Percentiles rank a stretch among this genome's conserved stretches.
Conservation (phyloP, 2,329 filamentous ascomycete species). For the Pseudogymnoascus pannorum region DNA sequence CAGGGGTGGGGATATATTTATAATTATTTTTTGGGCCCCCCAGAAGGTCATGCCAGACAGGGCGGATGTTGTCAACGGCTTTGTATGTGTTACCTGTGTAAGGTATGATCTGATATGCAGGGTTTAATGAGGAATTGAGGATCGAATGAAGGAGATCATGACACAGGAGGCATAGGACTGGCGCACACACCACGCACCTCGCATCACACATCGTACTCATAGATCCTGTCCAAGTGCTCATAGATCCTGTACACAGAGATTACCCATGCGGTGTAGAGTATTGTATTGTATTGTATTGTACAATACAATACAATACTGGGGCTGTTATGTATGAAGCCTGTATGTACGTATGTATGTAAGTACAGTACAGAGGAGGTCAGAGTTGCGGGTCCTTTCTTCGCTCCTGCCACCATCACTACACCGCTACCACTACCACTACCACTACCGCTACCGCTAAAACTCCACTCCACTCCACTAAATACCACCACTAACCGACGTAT, state of each 20-base stretch:
- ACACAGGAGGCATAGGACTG: background rate
- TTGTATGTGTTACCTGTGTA: background rate
- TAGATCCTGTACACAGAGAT: too few species aligned
- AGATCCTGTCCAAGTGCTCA: too few species aligned
- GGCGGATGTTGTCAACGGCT: background rate
- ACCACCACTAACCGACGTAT: background rate
- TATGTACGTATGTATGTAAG: background rate
- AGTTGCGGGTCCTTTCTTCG: background rate
- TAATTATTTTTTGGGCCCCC: background rate
- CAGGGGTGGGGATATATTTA: background rate
- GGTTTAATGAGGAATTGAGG: background rate
- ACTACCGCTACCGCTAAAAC: too few species aligned
- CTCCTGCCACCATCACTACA: too few species aligned
- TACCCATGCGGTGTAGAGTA: background rate
- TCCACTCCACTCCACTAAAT: too few species aligned
- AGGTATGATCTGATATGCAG: constrained; percentile 1
- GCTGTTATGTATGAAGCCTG: too few species aligned
- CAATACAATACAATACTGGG: background rate
- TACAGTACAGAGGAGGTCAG: background rate
- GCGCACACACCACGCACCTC: too few species aligned
- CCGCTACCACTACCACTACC: too few species aligned
- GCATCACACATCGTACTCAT: too few species aligned
- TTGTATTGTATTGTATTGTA: background rate
- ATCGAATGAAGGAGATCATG: background rate
- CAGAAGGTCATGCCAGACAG: background rate